Base-by-base conservation (phyloP, 2,329 filamentous ascomycete species). In the Coleophoma crateriformis region DNA sequence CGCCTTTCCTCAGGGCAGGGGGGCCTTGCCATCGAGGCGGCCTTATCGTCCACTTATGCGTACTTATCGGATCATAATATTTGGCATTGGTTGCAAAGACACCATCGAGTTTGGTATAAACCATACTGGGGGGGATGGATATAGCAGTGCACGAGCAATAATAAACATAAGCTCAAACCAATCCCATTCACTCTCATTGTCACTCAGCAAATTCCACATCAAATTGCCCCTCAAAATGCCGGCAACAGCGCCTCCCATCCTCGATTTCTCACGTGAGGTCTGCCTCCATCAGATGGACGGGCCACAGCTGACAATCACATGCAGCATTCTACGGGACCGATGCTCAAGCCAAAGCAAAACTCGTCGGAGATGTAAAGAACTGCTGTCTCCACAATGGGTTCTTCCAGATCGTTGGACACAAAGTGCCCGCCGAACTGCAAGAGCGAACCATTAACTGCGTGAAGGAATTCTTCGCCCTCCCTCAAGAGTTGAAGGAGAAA, bases 391-490 rank as follows among this genome's bases (percentile, higher is more conserved):
- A 64, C 58, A 75, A 66, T 48, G 75, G 76, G 5, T 79, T 79
- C 61, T 78, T 79, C 64, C 74, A 77, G 54, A 69, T 79, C 39
- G 61, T 67, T 13, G 71, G 71, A 13, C 74, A 78, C 53, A 61
- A 66, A 4, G 63, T 79, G 2, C 58, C 70, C 2, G 54, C 64
- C 2, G 52, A 60, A 3, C 58, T 73, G n/a, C 73, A 73, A 52
- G 53, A 66, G 6, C 58, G 58, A 1, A 66, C 71, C 1, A 64
- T 78, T 50, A 50, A 65, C 13, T 64, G 64, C 3, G 63, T 68
- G 12, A 68, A 70, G 57, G 62, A 61, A 14, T 67, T 79, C 52
- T 79, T 81, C 56, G 58, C 61, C 2, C 68, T 79, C 8, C 67
- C 72, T 0, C 52, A 69, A 4, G 68, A 72, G 40, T 68, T 70